Evolutionary conservation across 2,329 filamentous ascomycete species (phyloP).

Genomic region (Alternaria postmessia): DNA sequence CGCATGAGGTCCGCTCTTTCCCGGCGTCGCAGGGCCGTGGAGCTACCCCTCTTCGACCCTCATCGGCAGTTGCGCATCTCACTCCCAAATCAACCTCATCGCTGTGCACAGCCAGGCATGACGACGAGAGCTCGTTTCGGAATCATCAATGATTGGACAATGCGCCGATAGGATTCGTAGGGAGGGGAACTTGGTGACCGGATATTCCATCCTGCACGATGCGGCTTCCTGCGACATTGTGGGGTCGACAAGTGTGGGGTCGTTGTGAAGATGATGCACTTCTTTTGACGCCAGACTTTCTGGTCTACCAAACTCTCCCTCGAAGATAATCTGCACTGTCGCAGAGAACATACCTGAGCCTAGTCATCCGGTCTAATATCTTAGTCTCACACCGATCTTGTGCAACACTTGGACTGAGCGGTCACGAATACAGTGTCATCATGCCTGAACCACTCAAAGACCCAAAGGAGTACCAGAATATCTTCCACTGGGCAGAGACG

Average conservation of each 20-base stretch:
- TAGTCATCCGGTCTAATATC: background rate
- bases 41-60: slow-evolving; percentile 32
- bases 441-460: slow-evolving; percentile 43
- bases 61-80: slow-evolving; percentile 37
- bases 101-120: background rate
- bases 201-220: slow-evolving; percentile 1
- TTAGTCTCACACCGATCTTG: slow-evolving; percentile 4
- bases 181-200: slow-evolving; percentile 1
- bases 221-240: slow-evolving; percentile 12
- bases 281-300: slow-evolving; percentile 8
- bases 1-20: slow-evolving; percentile 21
- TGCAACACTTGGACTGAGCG: background rate
- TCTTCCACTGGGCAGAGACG: slow-evolving; percentile 65
- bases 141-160: slow-evolving; percentile 28
- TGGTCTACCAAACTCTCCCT: background rate
- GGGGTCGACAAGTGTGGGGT: slow-evolving; percentile 22
- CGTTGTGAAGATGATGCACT: slow-evolving; percentile 7
- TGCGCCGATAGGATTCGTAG: background rate
- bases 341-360: background rate
- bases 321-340: background rate
- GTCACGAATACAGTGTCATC: slow-evolving; percentile 7
- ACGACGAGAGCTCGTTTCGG: slow-evolving; percentile 8
- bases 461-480: slow-evolving; percentile 50
- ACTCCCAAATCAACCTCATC: background rate
- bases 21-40: slow-evolving; percentile 14